These are phyloP conservation scores for Coemansia sp. DNA, from an alignment of 192 early-diverging fungal genomes.

Conservation along the genomic window DNA sequence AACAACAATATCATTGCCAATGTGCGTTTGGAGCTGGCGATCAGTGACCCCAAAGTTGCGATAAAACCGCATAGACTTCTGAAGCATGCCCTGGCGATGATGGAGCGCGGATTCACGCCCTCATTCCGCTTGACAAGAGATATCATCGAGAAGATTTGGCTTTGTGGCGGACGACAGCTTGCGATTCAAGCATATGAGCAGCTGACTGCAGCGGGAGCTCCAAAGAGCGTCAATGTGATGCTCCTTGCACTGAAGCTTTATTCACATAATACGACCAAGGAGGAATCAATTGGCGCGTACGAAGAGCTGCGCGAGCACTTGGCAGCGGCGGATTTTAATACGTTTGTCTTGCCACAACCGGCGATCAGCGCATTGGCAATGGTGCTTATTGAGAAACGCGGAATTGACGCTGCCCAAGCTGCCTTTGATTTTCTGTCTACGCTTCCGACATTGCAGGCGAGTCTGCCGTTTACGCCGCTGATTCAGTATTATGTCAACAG, in stretches of 20 bases:
- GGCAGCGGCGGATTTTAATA: constrained; percentile 10
- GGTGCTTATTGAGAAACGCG: constrained; percentile 23
- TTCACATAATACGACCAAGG: background rate
- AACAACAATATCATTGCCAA: constrained; percentile 41
- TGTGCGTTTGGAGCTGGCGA: constrained; percentile 19
- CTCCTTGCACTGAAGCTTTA: constrained; percentile 15
- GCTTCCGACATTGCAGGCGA: constrained; percentile 10
- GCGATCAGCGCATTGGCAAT: constrained; percentile 6
- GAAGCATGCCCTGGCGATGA: constrained; percentile 9
- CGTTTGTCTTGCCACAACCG: background rate
- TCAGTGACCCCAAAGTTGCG: constrained; percentile 1
- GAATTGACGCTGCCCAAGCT: constrained; percentile 18
- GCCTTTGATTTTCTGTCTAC: constrained; percentile 27
- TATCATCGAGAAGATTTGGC: constrained; percentile 13
- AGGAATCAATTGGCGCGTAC: constrained; percentile 12
- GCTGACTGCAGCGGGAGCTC: constrained; percentile 20
- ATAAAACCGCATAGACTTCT: constrained; percentile 5
- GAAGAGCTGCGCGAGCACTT: constrained; percentile 19
- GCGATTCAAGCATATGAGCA: constrained; percentile 24
- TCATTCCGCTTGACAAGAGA: constrained; percentile 11
- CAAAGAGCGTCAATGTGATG: constrained; percentile 15
- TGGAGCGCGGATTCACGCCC: constrained; percentile 28
- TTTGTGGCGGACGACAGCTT: constrained; percentile 11
- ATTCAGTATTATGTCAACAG: constrained; percentile 37
- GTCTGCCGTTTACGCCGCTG: constrained; percentile 34